phyloP scores from a whole-genome alignment of 805 yeast species.

The Kuraishia ogatae region DNA sequence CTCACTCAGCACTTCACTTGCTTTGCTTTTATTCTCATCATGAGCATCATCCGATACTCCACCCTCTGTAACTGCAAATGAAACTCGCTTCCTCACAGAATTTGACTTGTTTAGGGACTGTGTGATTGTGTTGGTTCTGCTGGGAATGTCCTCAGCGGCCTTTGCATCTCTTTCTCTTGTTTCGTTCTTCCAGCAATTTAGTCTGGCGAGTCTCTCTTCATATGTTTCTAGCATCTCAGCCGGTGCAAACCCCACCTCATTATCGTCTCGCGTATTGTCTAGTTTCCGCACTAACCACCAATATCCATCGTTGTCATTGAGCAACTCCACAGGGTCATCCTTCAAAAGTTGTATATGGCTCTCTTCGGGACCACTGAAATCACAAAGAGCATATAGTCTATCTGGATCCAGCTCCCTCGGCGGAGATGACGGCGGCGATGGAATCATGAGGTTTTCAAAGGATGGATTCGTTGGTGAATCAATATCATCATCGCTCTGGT shows the following conservation, averaged over 20 bases:
- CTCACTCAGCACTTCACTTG: conserved; percentile 3
- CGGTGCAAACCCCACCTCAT: conserved; percentile 89
- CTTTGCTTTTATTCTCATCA: conserved; percentile 12
- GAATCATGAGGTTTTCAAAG: conserved; percentile 18
- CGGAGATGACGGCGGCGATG: conserved; percentile 71
- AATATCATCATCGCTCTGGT: background rate
- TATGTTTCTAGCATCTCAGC: conserved; percentile 93
- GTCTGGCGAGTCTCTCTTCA: conserved; percentile 81
- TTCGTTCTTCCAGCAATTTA: conserved; percentile 89
- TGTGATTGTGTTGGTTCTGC: conserved; percentile 10
- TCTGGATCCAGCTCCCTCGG: conserved; percentile 78
- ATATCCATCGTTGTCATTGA: conserved; percentile 86
- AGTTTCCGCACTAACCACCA: conserved; percentile 84
- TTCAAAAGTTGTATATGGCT: conserved; percentile 76
- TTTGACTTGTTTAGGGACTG: conserved; percentile 10
- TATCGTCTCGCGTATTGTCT: conserved; percentile 27
- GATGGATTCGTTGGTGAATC: background rate
- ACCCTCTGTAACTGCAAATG: background rate
- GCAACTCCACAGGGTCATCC: conserved; percentile 73
- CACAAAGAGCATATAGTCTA: conserved; percentile 77
- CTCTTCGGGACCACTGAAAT: conserved; percentile 87
- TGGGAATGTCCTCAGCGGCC: conserved; percentile 2
- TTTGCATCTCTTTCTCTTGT: conserved; percentile 37
- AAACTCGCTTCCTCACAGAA: conserved; percentile 21
- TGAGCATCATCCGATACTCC: background rate